phyloP scores from a whole-genome alignment of 441 rosid genomes.

The Populus hybrid region DNA sequence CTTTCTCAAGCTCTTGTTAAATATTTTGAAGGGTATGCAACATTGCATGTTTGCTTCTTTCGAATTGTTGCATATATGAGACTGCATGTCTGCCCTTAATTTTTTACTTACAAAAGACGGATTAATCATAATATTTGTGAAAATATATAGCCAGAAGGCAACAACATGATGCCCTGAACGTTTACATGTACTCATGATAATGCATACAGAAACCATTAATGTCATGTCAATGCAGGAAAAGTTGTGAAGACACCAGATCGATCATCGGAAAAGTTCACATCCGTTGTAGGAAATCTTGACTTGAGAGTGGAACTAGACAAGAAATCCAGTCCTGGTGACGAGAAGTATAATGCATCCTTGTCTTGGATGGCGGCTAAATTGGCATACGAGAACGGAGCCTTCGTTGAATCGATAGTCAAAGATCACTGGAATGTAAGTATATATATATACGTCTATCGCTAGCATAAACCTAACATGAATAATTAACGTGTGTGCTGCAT shows the following conservation, averaged over 20 bases:
- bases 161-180: neutral
- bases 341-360: constrained; percentile 44
- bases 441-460: neutral
- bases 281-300: constrained; percentile 42
- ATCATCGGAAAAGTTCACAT: constrained; percentile 42
- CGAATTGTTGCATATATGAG: too few relatives aligned
- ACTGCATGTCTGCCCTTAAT: too few relatives aligned
- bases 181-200: neutral
- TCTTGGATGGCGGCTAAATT: constrained; percentile 74
- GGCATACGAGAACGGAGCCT: constrained; percentile 55
- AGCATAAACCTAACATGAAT: neutral
- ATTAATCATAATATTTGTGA: too few relatives aligned
- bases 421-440: constrained; percentile 47
- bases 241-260: constrained; percentile 34
- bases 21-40: constrained; percentile 33
- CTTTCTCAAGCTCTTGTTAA: constrained; percentile 28
- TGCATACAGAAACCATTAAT: neutral
- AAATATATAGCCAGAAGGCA: too few relatives aligned
- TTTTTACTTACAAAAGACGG: too few relatives aligned
- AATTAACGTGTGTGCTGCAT: neutral
- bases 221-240: constrained; percentile 31
- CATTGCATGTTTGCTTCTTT: too few relatives aligned
- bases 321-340: constrained; percentile 21
- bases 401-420: constrained; percentile 32
- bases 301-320: constrained; percentile 45